Percentiles rank a stretch among this genome's conserved stretches.
Conservation (phyloP, 179 eudicot species). For the Drosera spatulata region DNA sequence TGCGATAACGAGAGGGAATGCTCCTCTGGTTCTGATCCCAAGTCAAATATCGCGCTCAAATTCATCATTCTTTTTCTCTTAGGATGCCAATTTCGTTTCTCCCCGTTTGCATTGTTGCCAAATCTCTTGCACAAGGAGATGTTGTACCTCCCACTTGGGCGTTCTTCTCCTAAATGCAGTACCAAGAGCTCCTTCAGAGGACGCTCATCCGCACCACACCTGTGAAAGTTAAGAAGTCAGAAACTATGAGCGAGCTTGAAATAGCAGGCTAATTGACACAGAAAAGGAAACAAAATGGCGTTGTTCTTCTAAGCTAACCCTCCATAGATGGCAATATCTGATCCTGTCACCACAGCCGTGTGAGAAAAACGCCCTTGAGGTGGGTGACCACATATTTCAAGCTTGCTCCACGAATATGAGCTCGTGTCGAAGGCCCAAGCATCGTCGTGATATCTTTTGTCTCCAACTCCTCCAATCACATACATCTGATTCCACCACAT, state of each 20-base stretch:
- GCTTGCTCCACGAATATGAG: slow-evolving; percentile 47
- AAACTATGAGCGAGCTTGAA: not conserved
- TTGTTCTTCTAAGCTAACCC: slow-evolving; percentile 37
- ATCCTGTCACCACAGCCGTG: slow-evolving; percentile 45
- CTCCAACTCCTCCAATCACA: slow-evolving; percentile 83
- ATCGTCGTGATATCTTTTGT: slow-evolving; percentile 74
- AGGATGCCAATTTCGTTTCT: slow-evolving; percentile 21
- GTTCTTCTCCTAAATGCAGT: slow-evolving; percentile 51
- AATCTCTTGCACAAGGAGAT: slow-evolving; percentile 31
- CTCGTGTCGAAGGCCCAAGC: slow-evolving; percentile 60
- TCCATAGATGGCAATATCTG: slow-evolving; percentile 67
- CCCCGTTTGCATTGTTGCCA: slow-evolving; percentile 28
- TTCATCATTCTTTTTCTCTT: slow-evolving; percentile 41
- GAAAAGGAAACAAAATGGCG: not conserved
- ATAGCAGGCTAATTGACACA: not conserved
- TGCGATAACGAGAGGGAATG: slow-evolving; percentile 70
- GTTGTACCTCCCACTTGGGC: slow-evolving; percentile 31
- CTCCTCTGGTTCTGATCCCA: slow-evolving; percentile 57
- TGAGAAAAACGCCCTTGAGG: slow-evolving; percentile 96
- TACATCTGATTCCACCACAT: slow-evolving; percentile 33
- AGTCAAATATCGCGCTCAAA: slow-evolving; percentile 25
- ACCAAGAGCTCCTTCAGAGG: slow-evolving; percentile 66
- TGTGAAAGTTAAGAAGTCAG: slow-evolving; percentile 7
- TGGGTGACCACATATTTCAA: slow-evolving; percentile 40
- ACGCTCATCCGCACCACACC: slow-evolving; percentile 94